Evolutionary conservation across 495 filamentous ascomycete genomes (phyloP).

Genomic region (Penicillium paradoxum): DNA sequence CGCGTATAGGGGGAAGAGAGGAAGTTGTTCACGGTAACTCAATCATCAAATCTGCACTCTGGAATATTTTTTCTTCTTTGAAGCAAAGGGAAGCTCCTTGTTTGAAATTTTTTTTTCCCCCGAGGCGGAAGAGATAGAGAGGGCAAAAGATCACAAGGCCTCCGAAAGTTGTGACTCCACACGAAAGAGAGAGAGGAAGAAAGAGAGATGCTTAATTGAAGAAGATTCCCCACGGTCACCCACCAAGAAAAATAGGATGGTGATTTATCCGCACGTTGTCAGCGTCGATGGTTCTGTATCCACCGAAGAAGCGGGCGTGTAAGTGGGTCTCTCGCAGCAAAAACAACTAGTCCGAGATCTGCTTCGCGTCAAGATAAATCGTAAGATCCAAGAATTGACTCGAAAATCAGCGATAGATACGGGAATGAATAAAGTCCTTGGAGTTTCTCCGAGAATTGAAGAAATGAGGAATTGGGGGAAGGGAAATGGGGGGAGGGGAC

Average conservation of each 20-base stretch:
- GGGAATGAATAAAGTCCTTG: no score
- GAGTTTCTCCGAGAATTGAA: neutral
- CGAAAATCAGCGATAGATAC: no score
- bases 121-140: conserved; percentile 12
- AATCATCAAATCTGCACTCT: conserved; percentile 40
- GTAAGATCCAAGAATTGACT: conserved; percentile 4
- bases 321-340: conserved; percentile 41
- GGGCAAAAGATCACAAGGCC: conserved; percentile 16
- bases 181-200: conserved; percentile 14
- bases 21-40: conserved; percentile 38
- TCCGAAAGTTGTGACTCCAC: conserved; percentile 17
- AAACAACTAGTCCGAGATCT: conserved; percentile 38
- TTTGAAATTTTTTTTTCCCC: conserved; percentile 24
- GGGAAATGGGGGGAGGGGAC: conserved; percentile 20
- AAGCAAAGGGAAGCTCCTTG: conserved; percentile 15
- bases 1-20: conserved; percentile 20
- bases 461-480: conserved; percentile 2
- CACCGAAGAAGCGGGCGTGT: conserved; percentile 42
- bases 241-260: conserved; percentile 36
- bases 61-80: conserved; percentile 7
- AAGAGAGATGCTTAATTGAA: conserved; percentile 41
- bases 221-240: conserved; percentile 41
- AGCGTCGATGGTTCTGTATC: conserved; percentile 42
- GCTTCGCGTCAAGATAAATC: conserved; percentile 39
- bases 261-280: conserved; percentile 45